phyloP scores from a whole-genome alignment of 148 eudicot species.

The Diospyros kaki region DNA sequence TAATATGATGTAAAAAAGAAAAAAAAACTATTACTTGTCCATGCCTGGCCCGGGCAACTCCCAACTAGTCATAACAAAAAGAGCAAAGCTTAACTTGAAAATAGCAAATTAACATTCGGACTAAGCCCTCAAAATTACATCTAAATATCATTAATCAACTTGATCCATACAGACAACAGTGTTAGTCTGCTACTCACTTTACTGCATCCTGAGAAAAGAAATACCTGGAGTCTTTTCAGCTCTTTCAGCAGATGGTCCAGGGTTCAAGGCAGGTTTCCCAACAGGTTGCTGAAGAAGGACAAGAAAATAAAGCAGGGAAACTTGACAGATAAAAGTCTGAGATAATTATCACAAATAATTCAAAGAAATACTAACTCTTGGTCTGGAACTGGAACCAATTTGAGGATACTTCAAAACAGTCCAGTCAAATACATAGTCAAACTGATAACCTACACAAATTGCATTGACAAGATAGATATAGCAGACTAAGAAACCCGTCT shows the following conservation, averaged over 20 bases:
- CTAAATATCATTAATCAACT: not conserved
- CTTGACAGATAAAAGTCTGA: not conserved
- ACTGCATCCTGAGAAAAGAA: slow-evolving; percentile 4
- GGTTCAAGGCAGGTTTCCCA: slow-evolving; percentile 52
- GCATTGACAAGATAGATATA: not conserved
- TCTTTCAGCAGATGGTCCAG: slow-evolving; percentile 80
- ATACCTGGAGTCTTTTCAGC: slow-evolving; percentile 67
- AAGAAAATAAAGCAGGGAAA: slow-evolving; percentile 4
- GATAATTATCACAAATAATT: not conserved
- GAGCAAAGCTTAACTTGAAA: not conserved
- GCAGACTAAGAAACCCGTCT: not conserved
- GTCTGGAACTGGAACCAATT: slow-evolving; percentile 34
- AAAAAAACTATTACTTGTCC: too few species aligned
- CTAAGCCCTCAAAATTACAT: not conserved
- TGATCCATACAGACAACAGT: not conserved
- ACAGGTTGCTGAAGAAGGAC: slow-evolving; percentile 45
- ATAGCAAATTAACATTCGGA: not conserved
- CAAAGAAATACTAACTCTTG: slow-evolving; percentile 21
- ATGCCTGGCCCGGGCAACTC: not conserved
- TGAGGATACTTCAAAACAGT: slow-evolving; percentile 53
- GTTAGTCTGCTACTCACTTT: not conserved
- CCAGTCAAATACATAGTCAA: slow-evolving; percentile 76
- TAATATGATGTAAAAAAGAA: too few species aligned
- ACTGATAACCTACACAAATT: slow-evolving; percentile 50
- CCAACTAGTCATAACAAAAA: not conserved